These are phyloP conservation scores for Ophiostoma sp. DNA, from an alignment of 2,329 filamentous ascomycete genomes.

Conservation along the genomic window DNA sequence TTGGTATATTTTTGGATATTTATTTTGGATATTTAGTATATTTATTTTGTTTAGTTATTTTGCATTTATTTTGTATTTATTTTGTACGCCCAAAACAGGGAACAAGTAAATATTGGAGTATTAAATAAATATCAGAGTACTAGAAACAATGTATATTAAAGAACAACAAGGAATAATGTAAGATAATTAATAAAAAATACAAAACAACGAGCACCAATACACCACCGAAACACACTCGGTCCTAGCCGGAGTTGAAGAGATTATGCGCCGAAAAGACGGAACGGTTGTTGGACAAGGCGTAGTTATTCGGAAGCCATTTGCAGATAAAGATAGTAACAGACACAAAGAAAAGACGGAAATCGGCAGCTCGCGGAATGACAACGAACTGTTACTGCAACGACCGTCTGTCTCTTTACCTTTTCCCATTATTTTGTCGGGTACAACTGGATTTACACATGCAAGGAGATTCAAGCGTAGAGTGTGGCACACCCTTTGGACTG, in stretches of 20 bases:
- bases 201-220: not conserved
- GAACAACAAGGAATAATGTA: not conserved
- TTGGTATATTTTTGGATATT: not conserved
- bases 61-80: not conserved
- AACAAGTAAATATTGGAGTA: not conserved
- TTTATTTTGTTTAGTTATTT: too few relatives aligned
- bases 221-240: not conserved
- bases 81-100: too few relatives aligned
- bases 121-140: too few relatives aligned
- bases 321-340: not conserved
- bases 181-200: not conserved
- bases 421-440: not conserved
- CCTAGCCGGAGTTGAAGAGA: not conserved
- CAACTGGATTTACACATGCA: not conserved
- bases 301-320: too few relatives aligned
- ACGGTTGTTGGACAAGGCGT: not conserved
- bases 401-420: not conserved
- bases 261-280: not conserved
- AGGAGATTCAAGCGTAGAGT: not conserved
- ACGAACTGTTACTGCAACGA: constrained; percentile 9
- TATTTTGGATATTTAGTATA: too few relatives aligned
- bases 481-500: not conserved
- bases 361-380: constrained; percentile 8
- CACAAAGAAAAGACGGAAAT: not conserved
- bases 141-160: too few relatives aligned